These are phyloP conservation scores for Aegilops sharonensis DNA, from an alignment of 176 grass and related monocot genomes.

Conservation along the genomic window DNA sequence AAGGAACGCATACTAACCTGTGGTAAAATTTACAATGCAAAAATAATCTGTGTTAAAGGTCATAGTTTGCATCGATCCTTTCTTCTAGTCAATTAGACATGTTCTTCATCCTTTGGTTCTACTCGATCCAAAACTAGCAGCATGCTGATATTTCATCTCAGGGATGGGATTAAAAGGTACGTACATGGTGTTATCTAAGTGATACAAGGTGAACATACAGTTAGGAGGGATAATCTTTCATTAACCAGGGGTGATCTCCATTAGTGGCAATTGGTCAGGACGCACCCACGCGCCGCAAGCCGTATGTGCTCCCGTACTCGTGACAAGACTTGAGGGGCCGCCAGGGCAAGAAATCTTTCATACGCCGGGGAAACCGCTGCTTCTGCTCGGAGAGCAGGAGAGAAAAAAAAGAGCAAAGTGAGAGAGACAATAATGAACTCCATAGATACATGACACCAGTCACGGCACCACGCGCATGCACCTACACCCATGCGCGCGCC, in stretches of 20 bases:
- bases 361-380: conserved; percentile 28
- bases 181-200: background rate
- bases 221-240: background rate
- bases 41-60: conserved; percentile 10
- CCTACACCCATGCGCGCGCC: background rate
- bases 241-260: conserved; percentile 12
- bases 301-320: conserved; percentile 5
- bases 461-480: conserved; percentile 21
- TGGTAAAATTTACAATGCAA: background rate
- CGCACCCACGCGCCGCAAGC: conserved; percentile 10
- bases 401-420: background rate
- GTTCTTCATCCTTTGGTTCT: background rate
- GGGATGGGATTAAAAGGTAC: no score
- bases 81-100: background rate
- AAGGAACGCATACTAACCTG: background rate
- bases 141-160: background rate
- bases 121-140: background rate
- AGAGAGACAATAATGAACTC: conserved; percentile 24
- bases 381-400: conserved; percentile 34
- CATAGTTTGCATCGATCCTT: conserved; percentile 12
- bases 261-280: conserved; percentile 10
- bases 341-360: conserved; percentile 24
- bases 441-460: background rate
- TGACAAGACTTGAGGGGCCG: conserved; percentile 27
- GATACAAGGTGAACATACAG: background rate